phyloP scores from a whole-genome alignment of 78 protist species.

The Dictyostelium brefeldianum region DNA sequence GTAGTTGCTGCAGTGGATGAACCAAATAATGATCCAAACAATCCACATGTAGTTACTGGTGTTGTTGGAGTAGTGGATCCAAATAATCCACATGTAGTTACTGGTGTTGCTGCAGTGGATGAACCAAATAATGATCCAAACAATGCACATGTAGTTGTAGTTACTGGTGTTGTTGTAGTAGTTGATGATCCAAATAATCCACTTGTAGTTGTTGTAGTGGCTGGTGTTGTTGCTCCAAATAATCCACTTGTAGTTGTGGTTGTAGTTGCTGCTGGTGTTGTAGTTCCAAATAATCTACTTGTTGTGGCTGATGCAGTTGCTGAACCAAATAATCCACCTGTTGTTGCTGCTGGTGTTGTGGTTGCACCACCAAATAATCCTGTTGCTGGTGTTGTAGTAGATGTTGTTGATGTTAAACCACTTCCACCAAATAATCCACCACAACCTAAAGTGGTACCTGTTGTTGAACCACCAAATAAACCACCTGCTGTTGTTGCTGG shows the following conservation, averaged over 20 bases:
- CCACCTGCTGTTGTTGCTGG: neutral
- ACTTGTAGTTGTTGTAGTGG: neutral
- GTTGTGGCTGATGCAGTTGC: neutral
- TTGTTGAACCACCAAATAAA: neutral
- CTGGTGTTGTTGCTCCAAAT: neutral
- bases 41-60: neutral
- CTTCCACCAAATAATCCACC: too few species aligned
- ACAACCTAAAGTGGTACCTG: neutral
- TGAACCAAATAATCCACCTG: constrained; percentile 51
- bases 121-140: neutral
- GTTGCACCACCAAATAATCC: neutral
- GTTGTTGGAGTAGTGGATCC: neutral
- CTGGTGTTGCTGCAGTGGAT: neutral
- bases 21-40: constrained; percentile 2
- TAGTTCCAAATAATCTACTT: neutral
- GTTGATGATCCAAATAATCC: neutral
- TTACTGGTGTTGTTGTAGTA: neutral
- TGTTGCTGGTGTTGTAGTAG: neutral
- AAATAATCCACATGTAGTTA: constrained; percentile 15
- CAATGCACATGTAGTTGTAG: too few species aligned
- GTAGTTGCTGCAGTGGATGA: neutral
- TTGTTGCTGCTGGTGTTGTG: constrained; percentile 37
- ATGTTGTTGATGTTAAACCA: neutral
- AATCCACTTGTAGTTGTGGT: neutral
- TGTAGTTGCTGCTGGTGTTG: neutral